Evolutionary conservation across 1,139 yeast genomes (phyloP).

Genomic region (Taphrina pruni): DNA sequence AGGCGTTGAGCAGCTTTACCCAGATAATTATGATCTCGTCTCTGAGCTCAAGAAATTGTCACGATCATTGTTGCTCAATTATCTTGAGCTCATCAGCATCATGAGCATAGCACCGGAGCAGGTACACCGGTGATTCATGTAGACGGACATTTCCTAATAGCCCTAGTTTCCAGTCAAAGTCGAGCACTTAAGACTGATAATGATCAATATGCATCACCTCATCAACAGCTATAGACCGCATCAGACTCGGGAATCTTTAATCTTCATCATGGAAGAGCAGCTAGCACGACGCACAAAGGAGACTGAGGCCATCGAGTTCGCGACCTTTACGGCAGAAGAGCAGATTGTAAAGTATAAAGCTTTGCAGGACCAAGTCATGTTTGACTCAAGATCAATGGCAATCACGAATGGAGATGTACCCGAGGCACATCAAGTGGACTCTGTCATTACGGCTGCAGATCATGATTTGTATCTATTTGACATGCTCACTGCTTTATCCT

Average conservation of each 20-base stretch:
- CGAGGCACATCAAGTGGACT: not conserved
- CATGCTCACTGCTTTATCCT: not conserved
- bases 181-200: conserved; percentile 72
- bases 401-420: not conserved
- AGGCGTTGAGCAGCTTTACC: conserved; percentile 40
- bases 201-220: conserved; percentile 82
- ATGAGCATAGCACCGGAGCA: conserved; percentile 70
- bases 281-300: conserved; percentile 62
- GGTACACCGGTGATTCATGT: conserved; percentile 18
- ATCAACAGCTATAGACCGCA: conserved; percentile 87
- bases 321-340: not conserved
- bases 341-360: conserved; percentile 1
- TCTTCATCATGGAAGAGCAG: conserved; percentile 70
- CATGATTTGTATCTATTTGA: conserved; percentile 10
- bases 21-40: conserved; percentile 45
- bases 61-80: conserved; percentile 71
- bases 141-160: not conserved
- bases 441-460: not conserved
- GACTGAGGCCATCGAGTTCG: conserved; percentile 57
- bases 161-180: conserved; percentile 62
- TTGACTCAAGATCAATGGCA: not conserved
- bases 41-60: conserved; percentile 71
- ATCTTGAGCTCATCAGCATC: conserved; percentile 75
- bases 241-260: conserved; percentile 81
- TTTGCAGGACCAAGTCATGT: not conserved